phyloP scores from a whole-genome alignment of 106 monocot genomes.

The Acorus gramineus region DNA sequence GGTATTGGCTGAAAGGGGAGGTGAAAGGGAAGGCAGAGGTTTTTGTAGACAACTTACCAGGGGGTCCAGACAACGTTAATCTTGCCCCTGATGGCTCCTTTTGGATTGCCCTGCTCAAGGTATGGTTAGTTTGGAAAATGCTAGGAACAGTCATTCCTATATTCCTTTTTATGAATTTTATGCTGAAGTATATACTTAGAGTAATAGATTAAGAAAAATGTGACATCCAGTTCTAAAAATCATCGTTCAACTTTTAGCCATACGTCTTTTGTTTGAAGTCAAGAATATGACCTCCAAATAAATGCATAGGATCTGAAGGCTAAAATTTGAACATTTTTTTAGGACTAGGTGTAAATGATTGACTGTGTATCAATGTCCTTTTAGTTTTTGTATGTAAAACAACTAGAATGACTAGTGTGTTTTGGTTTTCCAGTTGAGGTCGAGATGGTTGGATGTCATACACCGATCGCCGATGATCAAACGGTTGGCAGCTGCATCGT shows the following conservation, averaged over 20 bases:
- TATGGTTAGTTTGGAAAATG: neutral
- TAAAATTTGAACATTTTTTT: too few species aligned
- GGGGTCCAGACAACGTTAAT: conserved; percentile 55
- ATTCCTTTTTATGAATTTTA: too few species aligned
- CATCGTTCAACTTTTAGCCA: too few species aligned
- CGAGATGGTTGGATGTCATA: conserved; percentile 10
- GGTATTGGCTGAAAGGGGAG: conserved; percentile 52
- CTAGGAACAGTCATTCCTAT: too few species aligned
- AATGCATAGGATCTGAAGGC: too few species aligned
- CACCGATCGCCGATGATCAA: conserved; percentile 15
- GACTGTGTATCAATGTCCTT: neutral
- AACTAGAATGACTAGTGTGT: neutral
- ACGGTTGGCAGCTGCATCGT: conserved; percentile 8
- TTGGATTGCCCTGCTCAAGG: conserved; percentile 54
- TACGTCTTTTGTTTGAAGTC: too few species aligned
- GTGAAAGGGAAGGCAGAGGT: conserved; percentile 27
- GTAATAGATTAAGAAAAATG: neutral
- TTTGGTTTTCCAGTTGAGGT: conserved; percentile 10
- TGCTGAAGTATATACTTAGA: neutral
- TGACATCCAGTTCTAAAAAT: too few species aligned
- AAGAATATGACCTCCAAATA: too few species aligned
- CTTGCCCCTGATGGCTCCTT: conserved; percentile 63
- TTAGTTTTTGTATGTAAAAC: neutral
- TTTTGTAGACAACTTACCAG: conserved; percentile 59
- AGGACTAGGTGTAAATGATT: too few species aligned